Base-by-base conservation (phyloP, 2,329 filamentous ascomycete genomes). In the Setomelanomma holmii region DNA sequence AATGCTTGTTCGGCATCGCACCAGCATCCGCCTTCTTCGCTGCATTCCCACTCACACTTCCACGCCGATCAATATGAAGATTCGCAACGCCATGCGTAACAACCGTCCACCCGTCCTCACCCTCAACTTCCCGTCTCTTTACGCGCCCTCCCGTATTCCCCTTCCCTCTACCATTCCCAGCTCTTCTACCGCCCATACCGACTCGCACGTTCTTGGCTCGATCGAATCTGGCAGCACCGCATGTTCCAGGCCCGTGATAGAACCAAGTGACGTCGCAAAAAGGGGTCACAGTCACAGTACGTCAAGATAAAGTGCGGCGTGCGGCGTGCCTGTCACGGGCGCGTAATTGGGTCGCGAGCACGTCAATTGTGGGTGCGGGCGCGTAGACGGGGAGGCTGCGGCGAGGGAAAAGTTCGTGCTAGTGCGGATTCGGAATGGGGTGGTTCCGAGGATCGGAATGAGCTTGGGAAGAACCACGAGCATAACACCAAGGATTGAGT, bases 41-140 rank as follows among this genome's bases (percentile, higher is more conserved):
- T 40, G 20, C 11, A 27, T 47, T 4, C 27, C n/a, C n/a, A n/a
- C n/a, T n/a, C n/a, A n/a, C n/a, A n/a, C n/a, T n/a, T n/a, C n/a
- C n/a, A n/a, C n/a, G n/a, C n/a, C 16, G 23, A 59, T 16, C 48
- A 23, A 56, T 39, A 1, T 53, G 55, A 8, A 64, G 19, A 1
- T 53, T 59, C 11, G 56, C 49, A 1, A 65, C 17, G 0, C 63
- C 56, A 49, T 72, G 69, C 14, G 71, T 71, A n/a, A 75, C 63
- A 1, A 75, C 62, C 2, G 68, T 75, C 73, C 73, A 75, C 3
- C 72, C 73, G 58, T 75, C 72, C 0, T 61, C 62, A 12, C 61
- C 54, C 12, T 61, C 55, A 4, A 75, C 55, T 44, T 69, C 53
- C 39, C 61, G 63, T 42, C 69, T 62, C 54, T 73, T 74, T 49